These are phyloP conservation scores for Massariosphaeria phaeospora DNA, from an alignment of 495 filamentous ascomycete species.

Conservation along the genomic window DNA sequence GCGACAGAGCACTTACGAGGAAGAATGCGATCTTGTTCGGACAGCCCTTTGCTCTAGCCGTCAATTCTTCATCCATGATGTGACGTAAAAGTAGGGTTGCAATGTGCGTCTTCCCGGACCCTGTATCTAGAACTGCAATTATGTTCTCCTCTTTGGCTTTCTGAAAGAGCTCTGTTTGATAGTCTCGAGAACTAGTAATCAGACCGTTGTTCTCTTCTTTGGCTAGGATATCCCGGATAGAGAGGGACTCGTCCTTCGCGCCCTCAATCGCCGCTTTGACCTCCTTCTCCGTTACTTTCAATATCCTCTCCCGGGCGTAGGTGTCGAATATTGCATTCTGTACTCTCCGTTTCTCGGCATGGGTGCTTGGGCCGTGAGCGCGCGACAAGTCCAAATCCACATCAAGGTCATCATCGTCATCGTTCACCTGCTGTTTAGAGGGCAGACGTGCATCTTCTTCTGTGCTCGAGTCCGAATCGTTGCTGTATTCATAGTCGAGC, in stretches of 20 bases:
- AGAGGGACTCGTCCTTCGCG: conserved; percentile 43
- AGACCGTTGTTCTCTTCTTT: conserved; percentile 47
- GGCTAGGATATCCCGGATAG: conserved; percentile 40
- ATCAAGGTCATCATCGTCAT: conserved; percentile 5
- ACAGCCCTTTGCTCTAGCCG: conserved; percentile 58
- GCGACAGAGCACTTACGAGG: conserved; percentile 49
- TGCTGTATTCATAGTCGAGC: background rate
- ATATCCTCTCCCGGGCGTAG: conserved; percentile 44
- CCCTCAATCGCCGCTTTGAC: conserved; percentile 30
- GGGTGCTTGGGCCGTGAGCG: conserved; percentile 13
- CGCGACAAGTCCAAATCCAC: conserved; percentile 11
- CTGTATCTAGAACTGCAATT: conserved; percentile 94
- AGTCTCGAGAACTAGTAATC: conserved; percentile 75
- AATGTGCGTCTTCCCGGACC: conserved; percentile 95
- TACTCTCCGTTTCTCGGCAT: conserved; percentile 13
- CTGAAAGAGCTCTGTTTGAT: conserved; percentile 90
- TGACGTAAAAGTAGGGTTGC: conserved; percentile 81
- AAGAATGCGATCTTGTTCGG: conserved; percentile 73
- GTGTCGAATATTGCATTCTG: conserved; percentile 39
- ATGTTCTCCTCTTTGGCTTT: conserved; percentile 80
- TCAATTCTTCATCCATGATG: conserved; percentile 71
- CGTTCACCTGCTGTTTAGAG: background rate
- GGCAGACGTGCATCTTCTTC: background rate
- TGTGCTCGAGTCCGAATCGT: background rate
- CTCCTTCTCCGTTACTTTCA: conserved; percentile 37